Evolutionary conservation across 257 asterid species (phyloP).

Genomic region (Mitragyna speciosa): DNA sequence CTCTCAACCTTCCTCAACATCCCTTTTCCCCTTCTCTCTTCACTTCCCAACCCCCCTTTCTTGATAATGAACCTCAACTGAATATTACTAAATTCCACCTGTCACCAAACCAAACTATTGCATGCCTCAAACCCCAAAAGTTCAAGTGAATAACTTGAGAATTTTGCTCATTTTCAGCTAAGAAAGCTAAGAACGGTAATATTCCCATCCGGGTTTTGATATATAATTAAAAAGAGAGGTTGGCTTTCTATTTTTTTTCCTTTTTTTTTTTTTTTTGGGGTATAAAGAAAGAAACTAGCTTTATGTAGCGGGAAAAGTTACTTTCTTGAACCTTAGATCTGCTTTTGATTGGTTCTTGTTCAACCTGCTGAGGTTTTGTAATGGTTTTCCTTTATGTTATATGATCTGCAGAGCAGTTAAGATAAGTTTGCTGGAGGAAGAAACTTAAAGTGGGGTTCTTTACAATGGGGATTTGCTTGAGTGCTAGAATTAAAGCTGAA

Average conservation of each 20-base stretch:
- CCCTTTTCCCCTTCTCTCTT: background rate
- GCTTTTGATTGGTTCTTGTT: background rate
- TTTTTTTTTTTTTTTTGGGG: background rate
- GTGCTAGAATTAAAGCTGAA: conserved; percentile 55
- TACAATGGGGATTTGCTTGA: conserved; percentile 66
- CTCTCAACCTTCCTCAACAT: conserved; percentile 3
- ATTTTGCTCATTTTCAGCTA: background rate
- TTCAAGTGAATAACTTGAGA: background rate
- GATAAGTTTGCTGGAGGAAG: conserved; percentile 21
- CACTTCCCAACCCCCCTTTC: background rate
- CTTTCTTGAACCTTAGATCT: conserved; percentile 19
- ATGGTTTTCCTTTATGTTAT: background rate
- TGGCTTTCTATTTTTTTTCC: background rate
- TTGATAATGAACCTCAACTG: background rate
- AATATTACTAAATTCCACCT: background rate
- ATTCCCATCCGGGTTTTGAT: background rate
- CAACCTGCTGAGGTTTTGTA: background rate
- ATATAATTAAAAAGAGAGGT: background rate
- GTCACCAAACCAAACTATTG: background rate
- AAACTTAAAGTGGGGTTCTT: conserved; percentile 6
- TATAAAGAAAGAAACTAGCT: background rate
- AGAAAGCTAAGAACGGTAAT: background rate
- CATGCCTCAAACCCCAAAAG: background rate
- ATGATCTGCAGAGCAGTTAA: conserved; percentile 17
- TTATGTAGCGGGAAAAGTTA: background rate